A percentile compares a stretch with the other conserved stretches of the same genome.
phyloP scores from a whole-genome alignment of 805 yeast genomes.

The Barnettozyma wickerhamii region DNA sequence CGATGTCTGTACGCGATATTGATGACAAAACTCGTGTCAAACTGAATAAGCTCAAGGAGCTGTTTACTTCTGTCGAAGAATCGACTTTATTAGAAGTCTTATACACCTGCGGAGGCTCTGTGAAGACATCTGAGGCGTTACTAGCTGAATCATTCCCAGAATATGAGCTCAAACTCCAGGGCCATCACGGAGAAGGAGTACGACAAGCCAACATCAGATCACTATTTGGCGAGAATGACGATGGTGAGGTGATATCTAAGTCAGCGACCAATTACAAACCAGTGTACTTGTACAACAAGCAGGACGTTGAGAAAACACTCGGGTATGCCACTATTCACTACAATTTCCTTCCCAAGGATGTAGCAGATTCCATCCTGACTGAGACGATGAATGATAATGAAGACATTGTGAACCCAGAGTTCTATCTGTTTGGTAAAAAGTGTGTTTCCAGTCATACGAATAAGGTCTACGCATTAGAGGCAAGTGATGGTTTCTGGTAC shows the following conservation, averaged over 20 bases:
- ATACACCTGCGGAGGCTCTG: constrained; percentile 2
- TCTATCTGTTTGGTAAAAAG: constrained; percentile 58
- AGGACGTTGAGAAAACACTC: constrained; percentile 43
- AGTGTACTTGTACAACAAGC: constrained; percentile 8
- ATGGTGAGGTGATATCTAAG: too few species aligned
- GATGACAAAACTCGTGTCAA: not conserved
- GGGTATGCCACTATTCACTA: constrained; percentile 48
- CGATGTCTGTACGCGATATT: not conserved
- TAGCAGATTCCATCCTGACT: constrained; percentile 42
- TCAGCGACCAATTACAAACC: not conserved
- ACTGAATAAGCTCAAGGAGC: constrained; percentile 11
- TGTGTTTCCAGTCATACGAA: constrained; percentile 57
- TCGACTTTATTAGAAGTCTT: not conserved
- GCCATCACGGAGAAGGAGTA: not conserved
- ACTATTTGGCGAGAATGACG: not conserved
- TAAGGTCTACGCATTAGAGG: constrained; percentile 30
- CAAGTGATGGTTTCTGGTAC: constrained; percentile 26
- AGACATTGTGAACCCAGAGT: constrained; percentile 39
- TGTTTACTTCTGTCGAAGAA: constrained; percentile 16
- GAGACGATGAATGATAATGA: constrained; percentile 39
- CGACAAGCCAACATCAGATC: not conserved
- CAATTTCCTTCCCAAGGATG: constrained; percentile 46
- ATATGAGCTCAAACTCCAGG: not conserved
- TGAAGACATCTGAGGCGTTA: not conserved
- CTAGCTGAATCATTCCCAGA: not conserved